Base-by-base conservation (phyloP, 352 stramenopile genomes). In the Pythium aquatile region DNA sequence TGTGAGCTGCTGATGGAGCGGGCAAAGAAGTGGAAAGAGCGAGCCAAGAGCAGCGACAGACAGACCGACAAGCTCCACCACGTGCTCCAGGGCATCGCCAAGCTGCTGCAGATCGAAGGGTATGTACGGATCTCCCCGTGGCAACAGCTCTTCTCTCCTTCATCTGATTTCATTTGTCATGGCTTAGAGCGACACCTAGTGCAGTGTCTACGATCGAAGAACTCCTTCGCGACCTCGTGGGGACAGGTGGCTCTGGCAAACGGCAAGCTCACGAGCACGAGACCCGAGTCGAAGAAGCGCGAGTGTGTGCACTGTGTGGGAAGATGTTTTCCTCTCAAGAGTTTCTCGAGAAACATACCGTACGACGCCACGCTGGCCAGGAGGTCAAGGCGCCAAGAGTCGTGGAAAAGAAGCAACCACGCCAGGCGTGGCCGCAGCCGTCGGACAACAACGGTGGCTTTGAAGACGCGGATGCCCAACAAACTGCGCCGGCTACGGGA, bases 31-130 rank as follows among this genome's bases (percentile, higher is more conserved):
- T 90, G 78, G 80, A 90, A 90, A 55, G 63, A 66, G 2, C 74
- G 73, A 0, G 61, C 75, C 10, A 68, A 67, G 14, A 88, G 70
- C 44, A 66, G 72, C 16, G 75, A 89, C 6, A 76, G 77, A 32
- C 83, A 91, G 60, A 74, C 85, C n/a, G 75, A 90, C 29, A 89
- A 90, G 28, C 70, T 93, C 30, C 81, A 90, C n/a, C 79, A 89
- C 55, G 75, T 90, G 66, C 69, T 93, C 33, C 81, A 90, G 56
- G 89, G 77, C 61, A 85, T 91, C 61, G 78, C 81, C 35, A 90
- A 88, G 46, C 61, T 93, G 29, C 58, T 93, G 61, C 78, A 91
- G 58, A 76, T 88, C 37, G 77, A 89, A 65, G 79, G 83, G 81
- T 90, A 66, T 8, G 54, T 60, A 24, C n/a, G n/a, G 3, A 7